Conservation (phyloP, 371 early-diverging fungal species). For the Nematocida displodere region DNA sequence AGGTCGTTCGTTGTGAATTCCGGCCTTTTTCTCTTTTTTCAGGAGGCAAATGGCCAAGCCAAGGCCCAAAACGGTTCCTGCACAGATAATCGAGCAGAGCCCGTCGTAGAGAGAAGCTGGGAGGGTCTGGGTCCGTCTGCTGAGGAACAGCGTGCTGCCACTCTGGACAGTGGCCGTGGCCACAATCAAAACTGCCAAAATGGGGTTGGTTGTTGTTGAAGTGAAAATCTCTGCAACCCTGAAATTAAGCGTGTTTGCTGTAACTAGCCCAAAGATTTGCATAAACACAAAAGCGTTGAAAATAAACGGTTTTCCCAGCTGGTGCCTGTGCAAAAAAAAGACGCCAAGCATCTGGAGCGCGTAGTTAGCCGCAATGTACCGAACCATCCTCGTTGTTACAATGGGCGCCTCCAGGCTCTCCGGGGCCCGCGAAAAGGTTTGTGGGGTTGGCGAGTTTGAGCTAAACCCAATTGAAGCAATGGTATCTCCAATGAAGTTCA, state of each 20-base stretch:
- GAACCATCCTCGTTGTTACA: conserved; percentile 77
- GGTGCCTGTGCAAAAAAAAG: conserved; percentile 67
- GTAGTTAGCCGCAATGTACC: conserved; percentile 78
- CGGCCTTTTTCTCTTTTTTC: too few relatives aligned
- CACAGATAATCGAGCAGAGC: too few relatives aligned
- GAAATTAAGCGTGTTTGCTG: conserved; percentile 1
- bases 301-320: conserved; percentile 70
- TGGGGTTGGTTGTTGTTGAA: not conserved
- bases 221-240: not conserved
- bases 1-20: too few relatives aligned
- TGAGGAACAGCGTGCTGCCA: not conserved
- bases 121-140: too few relatives aligned
- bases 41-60: too few relatives aligned
- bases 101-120: too few relatives aligned
- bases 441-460: conserved; percentile 71
- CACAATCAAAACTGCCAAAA: not conserved
- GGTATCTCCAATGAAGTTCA: conserved; percentile 75
- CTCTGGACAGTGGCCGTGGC: not conserved
- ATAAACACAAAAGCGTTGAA: conserved; percentile 88
- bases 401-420: conserved; percentile 72
- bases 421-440: conserved; percentile 73
- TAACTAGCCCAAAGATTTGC: conserved; percentile 75
- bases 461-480: conserved; percentile 77
- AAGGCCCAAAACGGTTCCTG: too few relatives aligned
- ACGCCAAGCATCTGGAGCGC: conserved; percentile 71